Conservation (phyloP, 2,329 filamentous ascomycete genomes). For the Pyrenophora graminea region DNA sequence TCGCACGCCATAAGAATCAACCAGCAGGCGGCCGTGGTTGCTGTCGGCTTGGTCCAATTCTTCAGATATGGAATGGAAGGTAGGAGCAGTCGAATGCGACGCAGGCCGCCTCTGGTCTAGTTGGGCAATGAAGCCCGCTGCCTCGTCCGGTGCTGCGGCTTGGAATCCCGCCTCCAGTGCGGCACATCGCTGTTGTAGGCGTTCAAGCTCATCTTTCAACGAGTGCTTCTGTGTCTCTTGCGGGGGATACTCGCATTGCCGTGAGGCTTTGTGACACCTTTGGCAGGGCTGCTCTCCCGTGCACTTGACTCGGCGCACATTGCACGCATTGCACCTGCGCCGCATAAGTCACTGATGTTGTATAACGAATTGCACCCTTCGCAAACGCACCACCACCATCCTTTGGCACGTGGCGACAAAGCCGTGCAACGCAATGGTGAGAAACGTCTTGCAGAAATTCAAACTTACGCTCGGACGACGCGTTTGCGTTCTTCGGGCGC, state of each 20-base stretch:
- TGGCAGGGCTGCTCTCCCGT: constrained; percentile 35
- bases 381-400: no score
- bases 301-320: constrained; percentile 32
- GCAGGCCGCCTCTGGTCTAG: constrained; percentile 14
- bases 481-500: constrained; percentile 28
- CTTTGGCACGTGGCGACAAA: background rate
- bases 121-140: constrained; percentile 19
- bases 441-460: background rate
- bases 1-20: constrained; percentile 21
- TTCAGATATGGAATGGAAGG: constrained; percentile 11
- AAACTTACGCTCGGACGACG: constrained; percentile 29
- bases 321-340: constrained; percentile 34
- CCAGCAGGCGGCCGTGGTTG: constrained; percentile 25
- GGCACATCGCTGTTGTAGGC: constrained; percentile 26
- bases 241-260: constrained; percentile 30
- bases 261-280: constrained; percentile 22
- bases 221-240: constrained; percentile 24
- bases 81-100: constrained; percentile 10
- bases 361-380: background rate
- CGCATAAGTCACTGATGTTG: constrained; percentile 7
- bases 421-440: no score
- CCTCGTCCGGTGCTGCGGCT: constrained; percentile 19
- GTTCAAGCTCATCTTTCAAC: constrained; percentile 29
- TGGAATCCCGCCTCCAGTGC: constrained; percentile 24
- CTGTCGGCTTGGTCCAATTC: constrained; percentile 9